These are phyloP conservation scores for Paecilomyces sp. DNA, from an alignment of 2,329 filamentous ascomycete genomes.

Conservation along the genomic window DNA sequence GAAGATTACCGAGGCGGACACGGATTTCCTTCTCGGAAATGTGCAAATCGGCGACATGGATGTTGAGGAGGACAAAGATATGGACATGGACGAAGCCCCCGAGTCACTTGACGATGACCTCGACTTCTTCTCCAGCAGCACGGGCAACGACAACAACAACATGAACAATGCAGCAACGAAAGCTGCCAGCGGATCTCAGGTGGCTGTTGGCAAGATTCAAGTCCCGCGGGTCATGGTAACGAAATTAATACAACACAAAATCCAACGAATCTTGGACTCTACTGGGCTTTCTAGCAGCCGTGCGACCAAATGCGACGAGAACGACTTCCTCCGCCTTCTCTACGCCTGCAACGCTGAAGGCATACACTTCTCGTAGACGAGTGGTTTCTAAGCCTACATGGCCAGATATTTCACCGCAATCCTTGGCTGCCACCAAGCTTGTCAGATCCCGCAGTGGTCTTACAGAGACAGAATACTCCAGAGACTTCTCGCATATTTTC, in stretches of 20 bases:
- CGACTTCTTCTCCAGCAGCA: conserved; percentile 62
- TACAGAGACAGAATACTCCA: neutral
- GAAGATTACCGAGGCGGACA: neutral
- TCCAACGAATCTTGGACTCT: conserved; percentile 68
- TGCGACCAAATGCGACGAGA: conserved; percentile 75
- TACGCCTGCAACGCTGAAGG: conserved; percentile 43
- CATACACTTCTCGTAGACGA: neutral
- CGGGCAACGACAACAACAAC: conserved; percentile 9
- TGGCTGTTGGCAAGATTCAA: conserved; percentile 45
- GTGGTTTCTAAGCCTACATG: neutral
- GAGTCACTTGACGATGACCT: conserved; percentile 48
- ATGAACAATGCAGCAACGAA: conserved; percentile 8
- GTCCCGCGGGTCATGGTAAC: conserved; percentile 70
- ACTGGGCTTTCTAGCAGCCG: conserved; percentile 70
- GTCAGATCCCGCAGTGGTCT: neutral
- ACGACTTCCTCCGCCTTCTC: conserved; percentile 71
- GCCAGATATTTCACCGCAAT: neutral
- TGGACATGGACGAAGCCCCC: conserved; percentile 25
- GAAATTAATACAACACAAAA: conserved; percentile 69
- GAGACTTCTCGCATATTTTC: neutral
- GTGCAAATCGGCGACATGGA: conserved; percentile 15
- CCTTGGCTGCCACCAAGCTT: neutral
- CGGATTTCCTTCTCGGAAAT: neutral
- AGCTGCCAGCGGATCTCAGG: conserved; percentile 9
- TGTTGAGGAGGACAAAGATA: conserved; percentile 38